Evolutionary conservation across 176 grass and related monocot genomes (phyloP), one percentile per base, ranked within the genome.

Genomic region (Olyra latifolia): DNA sequence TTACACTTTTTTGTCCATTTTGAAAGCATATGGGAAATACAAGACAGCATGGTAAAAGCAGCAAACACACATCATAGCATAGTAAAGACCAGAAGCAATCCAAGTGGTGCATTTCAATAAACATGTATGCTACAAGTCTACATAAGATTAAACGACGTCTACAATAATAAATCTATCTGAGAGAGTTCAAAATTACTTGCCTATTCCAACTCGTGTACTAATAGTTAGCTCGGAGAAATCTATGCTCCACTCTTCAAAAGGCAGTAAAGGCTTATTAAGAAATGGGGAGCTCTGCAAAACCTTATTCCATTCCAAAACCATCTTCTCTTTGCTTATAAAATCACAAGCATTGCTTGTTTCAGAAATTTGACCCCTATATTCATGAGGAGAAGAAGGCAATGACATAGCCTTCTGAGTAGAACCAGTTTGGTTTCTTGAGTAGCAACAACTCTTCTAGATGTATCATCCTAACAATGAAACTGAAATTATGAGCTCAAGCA

Each of bases 201-300:
- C 97, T 93, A 99, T 99, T 79, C 97, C 93, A 87, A 99, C 97
- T 66, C 97, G 84, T 48, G 97, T 99, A 48, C 97, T 93, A 91
- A 93, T 94, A 75, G 93, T 99, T 77, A 96, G 79, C 79, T 99
- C 97, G 25, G 90, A 91, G 78, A 96, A 99, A 89, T 96, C 93
- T 86, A 99, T 93, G 68, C 91, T 93, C 93, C 97, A 99, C 85
- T 99, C 97, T 81, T 99, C 90, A 84, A 99, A 99, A 61, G 93
- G 97, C 72, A 95, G 77, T 55, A 95, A 81, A 81, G 97, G 93
- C 52, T 87, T 99, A 69, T 91, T 91, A 70, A 87, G 86, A 90
- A 93, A 99, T 47, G 90, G 82, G 53, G 90, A 95, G 22, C 86
- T 89, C 58, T 91, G 81, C 84, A 99, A 90, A 72, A 99, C 93